Evolutionary conservation across 2,329 filamentous ascomycete species (phyloP).

Genomic region (Cucurbitaria berberidis): DNA sequence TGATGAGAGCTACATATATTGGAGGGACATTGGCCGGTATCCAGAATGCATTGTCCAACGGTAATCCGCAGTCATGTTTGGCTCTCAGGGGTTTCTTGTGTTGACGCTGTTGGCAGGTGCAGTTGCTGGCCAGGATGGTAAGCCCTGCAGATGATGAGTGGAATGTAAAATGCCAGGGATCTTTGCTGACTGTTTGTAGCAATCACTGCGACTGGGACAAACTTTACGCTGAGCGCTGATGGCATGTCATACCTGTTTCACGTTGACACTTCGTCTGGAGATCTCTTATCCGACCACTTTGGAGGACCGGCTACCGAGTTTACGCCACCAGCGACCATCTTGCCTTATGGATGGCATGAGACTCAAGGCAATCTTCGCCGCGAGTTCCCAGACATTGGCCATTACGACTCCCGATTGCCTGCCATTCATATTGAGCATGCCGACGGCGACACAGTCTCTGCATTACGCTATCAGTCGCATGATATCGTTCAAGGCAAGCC

Average conservation of each 20-base stretch:
- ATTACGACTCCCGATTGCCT: slow-evolving; percentile 67
- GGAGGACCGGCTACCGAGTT: slow-evolving; percentile 63
- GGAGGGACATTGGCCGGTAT: slow-evolving; percentile 2
- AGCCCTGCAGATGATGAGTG: not conserved
- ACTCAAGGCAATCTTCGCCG: slow-evolving; percentile 60
- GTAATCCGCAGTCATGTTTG: slow-evolving; percentile 8
- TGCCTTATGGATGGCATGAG: slow-evolving; percentile 61
- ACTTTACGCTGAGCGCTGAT: slow-evolving; percentile 63
- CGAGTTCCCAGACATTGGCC: slow-evolving; percentile 69
- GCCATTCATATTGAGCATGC: slow-evolving; percentile 66
- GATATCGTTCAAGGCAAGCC: slow-evolving; percentile 64
- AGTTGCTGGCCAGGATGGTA: slow-evolving; percentile 25
- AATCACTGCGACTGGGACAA: slow-evolving; percentile 60
- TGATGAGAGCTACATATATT: slow-evolving; percentile 14
- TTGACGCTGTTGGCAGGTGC: slow-evolving; percentile 21
- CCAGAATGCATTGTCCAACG: slow-evolving; percentile 2
- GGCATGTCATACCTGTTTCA: slow-evolving; percentile 69
- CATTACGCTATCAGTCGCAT: slow-evolving; percentile 65
- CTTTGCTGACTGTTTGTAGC: slow-evolving; percentile 45
- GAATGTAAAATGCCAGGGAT: not conserved
- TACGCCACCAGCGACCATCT: slow-evolving; percentile 51
- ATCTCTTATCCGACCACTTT: slow-evolving; percentile 67
- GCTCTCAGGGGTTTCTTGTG: slow-evolving; percentile 9
- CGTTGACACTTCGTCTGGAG: slow-evolving; percentile 61
- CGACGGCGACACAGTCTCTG: slow-evolving; percentile 64